Evolutionary conservation across 23 red algal species (phyloP), one percentile per base, ranked within the genome.

Genomic region (Gracilaria gracilis): DNA sequence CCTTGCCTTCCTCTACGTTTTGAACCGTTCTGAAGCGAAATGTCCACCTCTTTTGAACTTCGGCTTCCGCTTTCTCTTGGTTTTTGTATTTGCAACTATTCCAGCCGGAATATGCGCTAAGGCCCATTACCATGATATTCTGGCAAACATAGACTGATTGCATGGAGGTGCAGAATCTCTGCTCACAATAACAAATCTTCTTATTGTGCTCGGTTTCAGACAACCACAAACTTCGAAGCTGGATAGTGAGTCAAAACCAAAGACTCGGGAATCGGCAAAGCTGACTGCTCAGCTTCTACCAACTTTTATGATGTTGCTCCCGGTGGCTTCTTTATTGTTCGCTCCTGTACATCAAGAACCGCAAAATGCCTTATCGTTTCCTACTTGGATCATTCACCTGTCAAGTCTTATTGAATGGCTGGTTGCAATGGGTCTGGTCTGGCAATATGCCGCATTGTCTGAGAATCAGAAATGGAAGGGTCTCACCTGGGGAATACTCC

Each of bases 91-190:
- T 27, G 96, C 80, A 24, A 98, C 96, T 1, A 98, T 98, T 53
- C 86, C 92, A 23, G 91, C 96, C 19, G 96, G 96, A 39, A 94
- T 98, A 16, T 87, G 87, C 61, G 96, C 96, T 14, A 93, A 95
- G 50, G 32, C 57, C 13, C 40, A 82, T 42, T 95, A 95, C 38
- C 59, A 89, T 44, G 91, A 94, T 49, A 92, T 95, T 39, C 81
- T 98, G 5, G 96, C 96, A 53, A 98, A 98, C 73, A 79, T 98
- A 67, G 92, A 98, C 77, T 98, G 87, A 66, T 71, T 98, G 35
- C 96, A 98, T 80, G 96, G 92, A 2, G 83, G 75, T 49, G 96
- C 96, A 28, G 96, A 95, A 81, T 95, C 92, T 34, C 71, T 98
- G 21, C 83, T 98, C 14, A 88, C 86, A 2, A 84, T 98, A 23